Evolutionary conservation across 495 filamentous ascomycete species (phyloP).

Genomic region (Acidomyces sp.): DNA sequence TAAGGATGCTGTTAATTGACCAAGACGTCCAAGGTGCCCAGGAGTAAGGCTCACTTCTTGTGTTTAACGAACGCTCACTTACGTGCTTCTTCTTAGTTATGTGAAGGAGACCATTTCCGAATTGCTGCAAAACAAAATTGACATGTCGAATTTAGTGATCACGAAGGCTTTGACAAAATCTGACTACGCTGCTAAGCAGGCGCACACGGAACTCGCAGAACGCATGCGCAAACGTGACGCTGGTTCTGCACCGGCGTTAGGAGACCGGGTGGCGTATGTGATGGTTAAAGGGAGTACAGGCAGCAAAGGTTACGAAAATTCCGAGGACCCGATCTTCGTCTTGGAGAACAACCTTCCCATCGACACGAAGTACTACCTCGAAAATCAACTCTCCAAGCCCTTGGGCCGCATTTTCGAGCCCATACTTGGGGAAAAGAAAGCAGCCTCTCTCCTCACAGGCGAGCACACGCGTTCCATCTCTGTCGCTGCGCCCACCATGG

Average conservation of each 20-base stretch:
- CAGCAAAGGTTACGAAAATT: conserved; percentile 86
- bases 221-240: conserved; percentile 94
- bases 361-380: conserved; percentile 97
- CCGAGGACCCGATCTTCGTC: conserved; percentile 92
- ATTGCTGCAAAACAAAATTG: conserved; percentile 90
- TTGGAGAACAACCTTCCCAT: conserved; percentile 96
- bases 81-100: conserved; percentile 52
- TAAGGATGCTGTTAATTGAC: conserved; percentile 92
- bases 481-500: conserved; percentile 75
- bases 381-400: conserved; percentile 94
- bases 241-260: conserved; percentile 85
- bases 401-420: conserved; percentile 93
- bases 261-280: conserved; percentile 95
- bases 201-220: conserved; percentile 84
- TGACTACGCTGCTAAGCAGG: conserved; percentile 78
- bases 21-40: conserved; percentile 77
- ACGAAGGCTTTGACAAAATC: conserved; percentile 87
- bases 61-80: conserved; percentile 13
- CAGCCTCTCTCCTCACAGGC: conserved; percentile 65
- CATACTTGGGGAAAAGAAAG: conserved; percentile 84
- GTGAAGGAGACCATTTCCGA: conserved; percentile 94
- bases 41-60: conserved; percentile 57
- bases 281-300: conserved; percentile 85
- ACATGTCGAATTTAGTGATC: conserved; percentile 98
- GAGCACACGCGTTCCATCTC: conserved; percentile 87